Evolutionary conservation across 805 yeast species (phyloP), one percentile per base, ranked within the genome.

Genomic region (Candida morakotiae): DNA sequence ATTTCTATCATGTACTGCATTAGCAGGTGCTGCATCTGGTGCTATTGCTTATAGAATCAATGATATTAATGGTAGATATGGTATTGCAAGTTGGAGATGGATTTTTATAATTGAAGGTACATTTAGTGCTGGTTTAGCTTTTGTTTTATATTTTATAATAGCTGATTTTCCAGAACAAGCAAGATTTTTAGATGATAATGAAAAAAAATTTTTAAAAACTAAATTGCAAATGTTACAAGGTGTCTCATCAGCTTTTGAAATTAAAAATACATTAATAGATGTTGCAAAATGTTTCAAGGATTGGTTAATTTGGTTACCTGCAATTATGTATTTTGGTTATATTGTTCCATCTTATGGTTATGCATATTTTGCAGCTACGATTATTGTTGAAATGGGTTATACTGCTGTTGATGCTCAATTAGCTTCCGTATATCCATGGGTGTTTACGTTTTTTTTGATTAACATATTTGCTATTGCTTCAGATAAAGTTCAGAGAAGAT

Each of bases 361-460:
- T 50, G 87, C 88, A 11, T 81, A 75, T 56, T 82, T 82, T 55
- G 81, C 87, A 15, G 79, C 86, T 29, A 67, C 82, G 21, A 82
- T 82, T 52, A 79, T 82, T 52, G 64, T 64, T 36, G 58, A 72
- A 28, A 64, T 82, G 63, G 82, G 83, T 15, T 71, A 81, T 65
- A 71, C 86, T 2, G 80, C 86, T 2, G 82, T 79, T 49, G 67
- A 74, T 39, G 91, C 94, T 8, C 87, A 87, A 58, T 74, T 82
- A 38, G 81, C 81, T 61, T 83, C 95, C 0, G 85, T 87, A 34
- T 88, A 87, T 47, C 94, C 95, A 15, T 87, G 94, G 89, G 67
- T 85, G 28, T 63, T 72, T 20, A 85, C 95, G 0, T 83, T 87
- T 52, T 87, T 82, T 5, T 63, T 74, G 23, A 74, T 81, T 30